phyloP scores from a whole-genome alignment of 73 alveolate genomes.

The Tetrahymena borealis region DNA sequence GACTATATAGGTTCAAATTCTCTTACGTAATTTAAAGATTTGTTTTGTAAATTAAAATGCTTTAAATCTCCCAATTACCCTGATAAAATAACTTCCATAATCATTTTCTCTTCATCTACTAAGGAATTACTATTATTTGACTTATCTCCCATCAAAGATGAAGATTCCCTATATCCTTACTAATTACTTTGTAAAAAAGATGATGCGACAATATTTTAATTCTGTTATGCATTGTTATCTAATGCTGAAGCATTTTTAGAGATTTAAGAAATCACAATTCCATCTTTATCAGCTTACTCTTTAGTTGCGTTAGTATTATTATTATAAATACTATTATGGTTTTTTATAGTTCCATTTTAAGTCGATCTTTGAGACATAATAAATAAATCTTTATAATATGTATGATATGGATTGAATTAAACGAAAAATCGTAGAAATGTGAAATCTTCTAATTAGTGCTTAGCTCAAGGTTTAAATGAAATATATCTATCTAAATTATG shows the following conservation, averaged over 20 bases:
- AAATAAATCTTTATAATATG: not conserved
- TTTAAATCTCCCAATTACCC: not conserved
- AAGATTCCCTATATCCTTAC: not conserved
- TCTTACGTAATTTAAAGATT: not conserved
- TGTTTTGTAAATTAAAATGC: not conserved
- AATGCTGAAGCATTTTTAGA: not conserved
- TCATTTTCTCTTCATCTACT: not conserved
- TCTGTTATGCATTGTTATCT: not conserved
- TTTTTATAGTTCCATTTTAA: not conserved
- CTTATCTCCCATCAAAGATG: not conserved
- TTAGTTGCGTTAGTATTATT: not conserved
- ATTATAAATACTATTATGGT: not conserved
- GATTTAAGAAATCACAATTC: not conserved
- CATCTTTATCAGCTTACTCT: not conserved
- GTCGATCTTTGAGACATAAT: not conserved
- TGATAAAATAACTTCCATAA: not conserved
- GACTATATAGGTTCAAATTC: not conserved
- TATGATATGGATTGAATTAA: not conserved
- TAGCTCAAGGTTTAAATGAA: too few relatives aligned
- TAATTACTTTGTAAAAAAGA: not conserved
- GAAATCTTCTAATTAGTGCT: too few relatives aligned
- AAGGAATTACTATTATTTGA: not conserved
- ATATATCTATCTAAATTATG: too few relatives aligned
- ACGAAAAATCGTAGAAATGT: not conserved
- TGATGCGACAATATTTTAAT: not conserved